A percentile compares a stretch with the other conserved stretches of the same genome.
phyloP scores from a whole-genome alignment of 176 grass and related monocot species.

The Carex cristatella region DNA sequence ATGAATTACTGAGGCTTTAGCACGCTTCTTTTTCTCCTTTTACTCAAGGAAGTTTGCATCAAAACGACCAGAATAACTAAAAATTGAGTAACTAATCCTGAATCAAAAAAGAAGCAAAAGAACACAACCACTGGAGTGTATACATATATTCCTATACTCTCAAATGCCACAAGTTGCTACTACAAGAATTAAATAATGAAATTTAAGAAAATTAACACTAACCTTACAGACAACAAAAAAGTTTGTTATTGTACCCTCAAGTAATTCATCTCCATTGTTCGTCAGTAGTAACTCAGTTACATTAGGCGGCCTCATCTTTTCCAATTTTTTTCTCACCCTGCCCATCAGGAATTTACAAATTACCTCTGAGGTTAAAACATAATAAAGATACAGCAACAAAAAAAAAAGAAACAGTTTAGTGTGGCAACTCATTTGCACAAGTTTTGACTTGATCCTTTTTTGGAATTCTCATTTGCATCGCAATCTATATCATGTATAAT shows the following conservation, averaged over 20 bases:
- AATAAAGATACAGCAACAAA: not conserved
- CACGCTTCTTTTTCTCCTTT: not conserved
- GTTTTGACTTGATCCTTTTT: not conserved
- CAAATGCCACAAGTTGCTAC: no score
- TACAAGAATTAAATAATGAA: not conserved
- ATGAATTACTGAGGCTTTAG: not conserved
- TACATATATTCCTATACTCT: no score
- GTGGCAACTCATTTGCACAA: not conserved
- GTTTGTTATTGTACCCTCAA: constrained; percentile 79
- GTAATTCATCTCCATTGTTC: constrained; percentile 69
- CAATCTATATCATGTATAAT: not conserved
- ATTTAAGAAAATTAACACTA: not conserved
- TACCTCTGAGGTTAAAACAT: not conserved
- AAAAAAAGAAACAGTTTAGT: not conserved
- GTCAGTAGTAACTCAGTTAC: constrained; percentile 67
- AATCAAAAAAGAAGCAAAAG: not conserved
- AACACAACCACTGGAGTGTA: no score
- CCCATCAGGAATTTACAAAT: not conserved
- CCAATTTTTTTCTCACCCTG: constrained; percentile 72
- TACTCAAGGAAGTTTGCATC: not conserved
- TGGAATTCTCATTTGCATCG: not conserved
- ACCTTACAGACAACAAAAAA: constrained; percentile 79
- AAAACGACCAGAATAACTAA: not conserved
- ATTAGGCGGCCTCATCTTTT: constrained; percentile 76
- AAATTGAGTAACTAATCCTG: not conserved